phyloP scores from a whole-genome alignment of 2,329 filamentous ascomycete genomes.

The Diaporthe batatas region DNA sequence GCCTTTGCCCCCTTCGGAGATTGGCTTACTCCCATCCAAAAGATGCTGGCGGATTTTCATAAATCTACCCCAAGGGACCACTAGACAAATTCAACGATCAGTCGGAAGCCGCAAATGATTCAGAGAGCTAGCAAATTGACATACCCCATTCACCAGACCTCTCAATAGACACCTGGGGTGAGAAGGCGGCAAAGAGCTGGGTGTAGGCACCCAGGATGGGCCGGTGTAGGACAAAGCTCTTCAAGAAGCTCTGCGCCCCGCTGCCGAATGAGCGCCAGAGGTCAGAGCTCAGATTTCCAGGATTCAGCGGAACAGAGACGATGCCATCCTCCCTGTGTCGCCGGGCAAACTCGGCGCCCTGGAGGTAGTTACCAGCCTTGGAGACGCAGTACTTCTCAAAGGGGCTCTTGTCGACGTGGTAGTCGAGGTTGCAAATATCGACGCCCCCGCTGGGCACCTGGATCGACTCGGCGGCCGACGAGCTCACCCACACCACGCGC shows the following conservation, averaged over 20 bases:
- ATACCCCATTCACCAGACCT: conserved; percentile 46
- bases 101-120: neutral
- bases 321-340: conserved; percentile 45
- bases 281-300: conserved; percentile 48
- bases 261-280: conserved; percentile 39
- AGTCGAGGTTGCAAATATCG: conserved; percentile 36
- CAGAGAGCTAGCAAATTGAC: neutral
- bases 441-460: conserved; percentile 27
- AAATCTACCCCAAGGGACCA: conserved; percentile 56
- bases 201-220: conserved; percentile 54
- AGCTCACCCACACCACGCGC: conserved; percentile 40
- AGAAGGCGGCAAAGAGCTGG: conserved; percentile 55
- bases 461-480: conserved; percentile 35
- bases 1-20: conserved; percentile 55
- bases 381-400: conserved; percentile 44
- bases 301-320: conserved; percentile 47
- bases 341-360: conserved; percentile 46
- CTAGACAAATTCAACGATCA: conserved; percentile 43
- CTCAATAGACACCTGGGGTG: conserved; percentile 51
- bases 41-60: conserved; percentile 50
- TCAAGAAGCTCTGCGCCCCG: neutral
- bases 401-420: conserved; percentile 24
- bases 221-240: conserved; percentile 42
- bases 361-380: conserved; percentile 47
- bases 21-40: conserved; percentile 47